phyloP scores from a whole-genome alignment of 768 basidiomycete species.

The Suillus spraguei region DNA sequence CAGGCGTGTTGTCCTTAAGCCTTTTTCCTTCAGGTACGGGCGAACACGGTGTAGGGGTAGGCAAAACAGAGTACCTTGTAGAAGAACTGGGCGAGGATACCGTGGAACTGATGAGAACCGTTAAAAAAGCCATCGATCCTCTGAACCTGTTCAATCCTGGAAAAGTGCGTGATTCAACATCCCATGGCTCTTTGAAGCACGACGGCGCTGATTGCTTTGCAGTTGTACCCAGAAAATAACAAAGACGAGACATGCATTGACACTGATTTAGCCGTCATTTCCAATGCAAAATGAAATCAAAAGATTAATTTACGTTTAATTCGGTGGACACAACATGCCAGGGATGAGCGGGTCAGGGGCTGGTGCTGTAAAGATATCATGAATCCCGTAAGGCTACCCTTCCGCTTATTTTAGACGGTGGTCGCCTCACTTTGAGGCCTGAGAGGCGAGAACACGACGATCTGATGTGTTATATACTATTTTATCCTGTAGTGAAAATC shows the following conservation, averaged over 20 bases:
- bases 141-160: conserved; percentile 85
- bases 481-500: background rate
- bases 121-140: conserved; percentile 83
- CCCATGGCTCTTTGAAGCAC: background rate
- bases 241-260: background rate
- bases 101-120: conserved; percentile 81
- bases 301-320: no score
- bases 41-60: conserved; percentile 87
- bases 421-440: background rate
- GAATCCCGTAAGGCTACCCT: background rate
- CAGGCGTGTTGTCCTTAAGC: conserved; percentile 11
- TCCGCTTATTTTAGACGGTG: background rate
- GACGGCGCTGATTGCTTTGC: background rate
- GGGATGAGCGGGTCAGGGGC: no score
- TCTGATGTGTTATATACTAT: background rate
- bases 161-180: conserved; percentile 43
- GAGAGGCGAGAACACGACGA: background rate
- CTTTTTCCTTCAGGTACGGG: conserved; percentile 58
- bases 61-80: conserved; percentile 80
- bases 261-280: no score
- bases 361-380: no score
- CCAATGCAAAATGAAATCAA: no score
- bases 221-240: conserved; percentile 5
- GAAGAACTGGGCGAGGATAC: conserved; percentile 86
- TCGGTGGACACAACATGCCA: no score